Evolutionary conservation across 208 protist species (phyloP).

Genomic region (Balamuthia mandrillaris): DNA sequence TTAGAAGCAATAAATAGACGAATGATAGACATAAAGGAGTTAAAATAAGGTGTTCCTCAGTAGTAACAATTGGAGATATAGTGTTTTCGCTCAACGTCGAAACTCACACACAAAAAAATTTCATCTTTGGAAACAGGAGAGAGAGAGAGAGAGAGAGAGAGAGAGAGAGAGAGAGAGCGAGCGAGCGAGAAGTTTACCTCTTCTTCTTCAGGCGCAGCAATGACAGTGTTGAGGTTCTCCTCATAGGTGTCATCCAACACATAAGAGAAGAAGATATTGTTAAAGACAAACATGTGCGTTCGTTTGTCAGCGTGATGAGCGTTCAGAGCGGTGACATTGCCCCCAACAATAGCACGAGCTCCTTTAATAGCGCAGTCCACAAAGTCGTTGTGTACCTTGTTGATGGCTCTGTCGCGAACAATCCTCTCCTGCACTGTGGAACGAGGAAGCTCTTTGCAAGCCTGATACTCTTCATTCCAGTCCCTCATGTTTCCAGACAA

Average conservation of each 20-base stretch:
- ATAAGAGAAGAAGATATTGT: constrained; percentile 66
- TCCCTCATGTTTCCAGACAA: constrained; percentile 50
- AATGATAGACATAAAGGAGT: background rate
- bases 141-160: no score
- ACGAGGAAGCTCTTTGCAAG: constrained; percentile 34
- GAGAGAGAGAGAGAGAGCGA: no score
- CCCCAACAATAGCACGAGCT: background rate
- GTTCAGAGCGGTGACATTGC: constrained; percentile 44
- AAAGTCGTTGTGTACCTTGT: constrained; percentile 61
- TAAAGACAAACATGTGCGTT: constrained; percentile 61
- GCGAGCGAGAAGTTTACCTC: no score
- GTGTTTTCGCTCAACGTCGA: background rate
- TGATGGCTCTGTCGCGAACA: constrained; percentile 49
- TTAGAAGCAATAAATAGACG: no score
- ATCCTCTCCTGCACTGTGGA: constrained; percentile 48
- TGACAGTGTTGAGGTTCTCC: no score
- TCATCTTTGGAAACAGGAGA: no score
- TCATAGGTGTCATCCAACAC: constrained; percentile 43
- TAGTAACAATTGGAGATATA: background rate
- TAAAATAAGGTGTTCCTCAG: background rate
- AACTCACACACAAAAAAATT: no score
- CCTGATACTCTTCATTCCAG: constrained; percentile 68
- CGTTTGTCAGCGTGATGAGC: constrained; percentile 48
- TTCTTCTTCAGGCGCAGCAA: no score
- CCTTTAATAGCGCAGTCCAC: constrained; percentile 52